A percentile compares a stretch with the other conserved stretches of the same genome.
phyloP scores from a whole-genome alignment of 2,329 filamentous ascomycete genomes.

The Gaeumannomyces sp. region DNA sequence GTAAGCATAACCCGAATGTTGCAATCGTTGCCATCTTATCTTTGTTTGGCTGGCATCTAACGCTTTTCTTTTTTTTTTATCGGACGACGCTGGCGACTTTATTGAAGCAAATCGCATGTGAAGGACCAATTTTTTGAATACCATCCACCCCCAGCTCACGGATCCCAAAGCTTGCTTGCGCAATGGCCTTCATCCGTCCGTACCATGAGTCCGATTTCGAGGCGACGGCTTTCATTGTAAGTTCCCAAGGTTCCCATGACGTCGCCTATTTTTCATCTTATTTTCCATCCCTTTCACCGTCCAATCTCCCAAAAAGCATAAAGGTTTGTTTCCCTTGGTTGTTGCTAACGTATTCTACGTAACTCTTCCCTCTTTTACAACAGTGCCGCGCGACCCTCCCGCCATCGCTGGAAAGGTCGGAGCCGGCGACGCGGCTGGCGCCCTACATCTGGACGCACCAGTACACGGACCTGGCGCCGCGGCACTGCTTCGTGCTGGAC shows the following conservation, averaged over 20 bases:
- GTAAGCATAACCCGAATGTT: neutral
- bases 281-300: no score
- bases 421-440: slow-evolving; percentile 29
- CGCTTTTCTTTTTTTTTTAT: neutral
- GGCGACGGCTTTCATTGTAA: slow-evolving; percentile 34
- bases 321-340: neutral
- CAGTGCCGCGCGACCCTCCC: slow-evolving; percentile 44
- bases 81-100: neutral
- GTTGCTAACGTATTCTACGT: no score
- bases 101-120: neutral
- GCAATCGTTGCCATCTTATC: neutral
- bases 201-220: slow-evolving; percentile 34
- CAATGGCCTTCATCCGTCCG: slow-evolving; percentile 40
- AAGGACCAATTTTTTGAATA: neutral
- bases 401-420: slow-evolving; percentile 31
- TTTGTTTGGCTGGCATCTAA: no score
- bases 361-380: neutral
- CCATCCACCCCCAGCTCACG: neutral
- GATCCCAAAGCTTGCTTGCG: neutral
- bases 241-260: slow-evolving; percentile 11
- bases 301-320: slow-evolving; percentile 3
- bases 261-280: no score
- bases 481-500: slow-evolving; percentile 42
- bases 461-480: slow-evolving; percentile 39
- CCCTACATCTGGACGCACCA: slow-evolving; percentile 48